These are phyloP conservation scores for Adansonia madagascariensis DNA, from an alignment of 441 rosid species.

Conservation along the genomic window DNA sequence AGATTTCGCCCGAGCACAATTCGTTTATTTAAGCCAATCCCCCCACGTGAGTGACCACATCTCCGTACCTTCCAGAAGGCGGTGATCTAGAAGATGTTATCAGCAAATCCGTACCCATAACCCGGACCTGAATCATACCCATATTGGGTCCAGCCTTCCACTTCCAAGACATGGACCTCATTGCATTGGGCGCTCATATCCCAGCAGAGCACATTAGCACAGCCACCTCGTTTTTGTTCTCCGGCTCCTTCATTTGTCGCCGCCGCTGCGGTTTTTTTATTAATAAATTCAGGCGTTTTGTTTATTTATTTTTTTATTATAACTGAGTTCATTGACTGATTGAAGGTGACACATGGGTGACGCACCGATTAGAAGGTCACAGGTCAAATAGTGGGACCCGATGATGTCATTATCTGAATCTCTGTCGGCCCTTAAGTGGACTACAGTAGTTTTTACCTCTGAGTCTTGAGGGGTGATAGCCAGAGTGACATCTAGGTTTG, in stretches of 20 bases:
- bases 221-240: too few species aligned
- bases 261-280: too few species aligned
- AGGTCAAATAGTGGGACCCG: constrained; percentile 21
- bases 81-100: neutral
- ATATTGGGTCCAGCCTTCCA: too few species aligned
- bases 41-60: constrained; percentile 30
- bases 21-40: constrained; percentile 9
- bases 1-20: neutral
- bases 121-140: too few species aligned
- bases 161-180: too few species aligned
- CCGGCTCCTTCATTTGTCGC: too few species aligned
- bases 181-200: too few species aligned
- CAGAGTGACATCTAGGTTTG: too few species aligned
- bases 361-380: constrained; percentile 14
- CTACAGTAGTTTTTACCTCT: neutral
- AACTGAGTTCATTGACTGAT: constrained; percentile 20
- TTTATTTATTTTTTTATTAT: neutral
- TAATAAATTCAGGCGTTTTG: too few species aligned
- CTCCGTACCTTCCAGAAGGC: constrained; percentile 33
- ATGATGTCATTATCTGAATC: constrained; percentile 41
- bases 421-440: constrained; percentile 29
- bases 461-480: neutral
- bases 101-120: too few species aligned
- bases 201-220: too few species aligned
- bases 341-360: constrained; percentile 26